Evolutionary conservation across 768 basidiomycete species (phyloP).

Genomic region (Mycena amicta): DNA sequence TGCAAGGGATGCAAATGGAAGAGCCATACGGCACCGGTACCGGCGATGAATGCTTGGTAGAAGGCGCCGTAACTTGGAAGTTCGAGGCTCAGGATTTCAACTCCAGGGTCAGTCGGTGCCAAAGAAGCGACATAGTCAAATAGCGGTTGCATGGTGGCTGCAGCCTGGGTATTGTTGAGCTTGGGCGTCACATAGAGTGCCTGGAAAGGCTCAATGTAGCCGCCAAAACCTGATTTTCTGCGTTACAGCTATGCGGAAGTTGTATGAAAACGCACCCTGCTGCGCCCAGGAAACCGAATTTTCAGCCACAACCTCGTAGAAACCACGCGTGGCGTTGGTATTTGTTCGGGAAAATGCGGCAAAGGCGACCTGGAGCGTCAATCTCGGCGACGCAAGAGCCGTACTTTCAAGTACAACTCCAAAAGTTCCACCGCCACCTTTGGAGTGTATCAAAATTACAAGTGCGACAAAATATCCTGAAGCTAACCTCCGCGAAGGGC

Average conservation of each 20-base stretch:
- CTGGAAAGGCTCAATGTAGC: slow-evolving; percentile 28
- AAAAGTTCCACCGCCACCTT: slow-evolving; percentile 31
- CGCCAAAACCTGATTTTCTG: slow-evolving; percentile 32
- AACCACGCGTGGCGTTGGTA: slow-evolving; percentile 19
- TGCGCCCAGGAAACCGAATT: slow-evolving; percentile 30
- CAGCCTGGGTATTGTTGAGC: slow-evolving; percentile 28
- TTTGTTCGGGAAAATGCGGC: slow-evolving; percentile 21
- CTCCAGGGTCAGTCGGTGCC: slow-evolving; percentile 18
- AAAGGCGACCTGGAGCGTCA: slow-evolving; percentile 26
- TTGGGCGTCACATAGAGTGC: slow-evolving; percentile 35
- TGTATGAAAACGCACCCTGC: slow-evolving; percentile 24
- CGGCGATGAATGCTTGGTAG: slow-evolving; percentile 26
- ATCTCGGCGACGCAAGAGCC: slow-evolving; percentile 24
- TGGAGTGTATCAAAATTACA: not conserved
- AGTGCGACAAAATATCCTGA: not conserved
- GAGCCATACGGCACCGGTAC: slow-evolving; percentile 25
- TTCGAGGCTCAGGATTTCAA: slow-evolving; percentile 20
- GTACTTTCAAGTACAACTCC: slow-evolving; percentile 29
- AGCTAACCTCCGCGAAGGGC: slow-evolving; percentile 32
- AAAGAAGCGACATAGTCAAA: slow-evolving; percentile 22
- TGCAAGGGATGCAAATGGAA: not conserved
- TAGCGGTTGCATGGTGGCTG: slow-evolving; percentile 30
- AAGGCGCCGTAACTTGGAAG: slow-evolving; percentile 30
- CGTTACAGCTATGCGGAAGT: no score
- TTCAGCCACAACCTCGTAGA: slow-evolving; percentile 27